Conservation (phyloP, 1,284 basidiomycete species). For the Ustilago vetiveriae region DNA sequence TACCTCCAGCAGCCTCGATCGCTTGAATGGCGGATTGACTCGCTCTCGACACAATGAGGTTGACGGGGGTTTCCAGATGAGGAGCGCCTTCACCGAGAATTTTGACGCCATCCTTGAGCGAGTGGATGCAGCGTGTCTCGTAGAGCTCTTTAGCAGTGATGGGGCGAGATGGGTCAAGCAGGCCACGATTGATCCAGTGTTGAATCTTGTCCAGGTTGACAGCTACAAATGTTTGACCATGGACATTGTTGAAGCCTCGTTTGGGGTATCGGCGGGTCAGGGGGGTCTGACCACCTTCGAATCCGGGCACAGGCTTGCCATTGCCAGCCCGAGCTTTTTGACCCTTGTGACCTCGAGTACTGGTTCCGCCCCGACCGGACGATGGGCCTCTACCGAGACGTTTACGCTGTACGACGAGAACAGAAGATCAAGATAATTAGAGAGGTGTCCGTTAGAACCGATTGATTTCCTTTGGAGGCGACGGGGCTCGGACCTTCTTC, state of each 20-base stretch:
- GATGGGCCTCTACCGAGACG: constrained; percentile 92
- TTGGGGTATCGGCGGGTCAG: constrained; percentile 92
- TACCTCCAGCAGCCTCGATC: constrained; percentile 83
- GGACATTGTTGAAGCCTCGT: constrained; percentile 86
- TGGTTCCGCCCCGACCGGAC: constrained; percentile 87
- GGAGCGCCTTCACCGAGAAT: constrained; percentile 82
- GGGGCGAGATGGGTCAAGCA: constrained; percentile 79
- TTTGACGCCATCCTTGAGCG: constrained; percentile 89
- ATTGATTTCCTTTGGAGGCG: too few relatives aligned
- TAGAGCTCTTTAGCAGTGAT: constrained; percentile 89
- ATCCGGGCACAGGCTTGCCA: constrained; percentile 80
- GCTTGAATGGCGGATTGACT: constrained; percentile 86
- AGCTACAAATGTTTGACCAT: constrained; percentile 76
- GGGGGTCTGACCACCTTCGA: constrained; percentile 96
- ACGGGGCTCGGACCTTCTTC: too few relatives aligned
- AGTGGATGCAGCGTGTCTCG: constrained; percentile 85
- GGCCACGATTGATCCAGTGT: constrained; percentile 86
- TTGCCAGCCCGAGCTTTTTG: constrained; percentile 91
- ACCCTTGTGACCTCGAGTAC: constrained; percentile 93
- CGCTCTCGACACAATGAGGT: constrained; percentile 84
- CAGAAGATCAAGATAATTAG: too few relatives aligned
- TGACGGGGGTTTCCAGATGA: constrained; percentile 78
- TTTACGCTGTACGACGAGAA: constrained; percentile 74
- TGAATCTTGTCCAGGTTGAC: constrained; percentile 89
- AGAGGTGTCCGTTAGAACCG: too few relatives aligned